These are phyloP conservation scores for Austroboletus festivus DNA, from an alignment of 768 basidiomycete genomes.

Conservation along the genomic window DNA sequence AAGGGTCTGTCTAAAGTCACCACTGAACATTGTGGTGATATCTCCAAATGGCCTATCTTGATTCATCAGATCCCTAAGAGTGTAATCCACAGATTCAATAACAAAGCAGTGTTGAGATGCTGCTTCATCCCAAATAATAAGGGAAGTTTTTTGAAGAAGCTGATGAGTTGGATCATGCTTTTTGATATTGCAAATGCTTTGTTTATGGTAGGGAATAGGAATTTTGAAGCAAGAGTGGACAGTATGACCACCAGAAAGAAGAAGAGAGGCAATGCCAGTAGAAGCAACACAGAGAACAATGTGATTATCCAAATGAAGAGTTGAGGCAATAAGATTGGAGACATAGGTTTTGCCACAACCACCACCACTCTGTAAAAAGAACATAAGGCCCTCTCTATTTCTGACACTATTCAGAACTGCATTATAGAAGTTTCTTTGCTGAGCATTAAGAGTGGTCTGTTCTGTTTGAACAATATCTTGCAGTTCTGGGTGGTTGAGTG, in stretches of 20 bases:
- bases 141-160: background rate
- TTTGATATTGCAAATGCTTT: conserved; percentile 26
- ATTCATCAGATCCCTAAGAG: conserved; percentile 33
- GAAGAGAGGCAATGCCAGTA: background rate
- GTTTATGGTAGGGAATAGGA: background rate
- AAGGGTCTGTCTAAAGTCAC: conserved; percentile 47
- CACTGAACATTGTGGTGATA: conserved; percentile 45
- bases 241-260: background rate
- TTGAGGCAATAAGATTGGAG: conserved; percentile 34
- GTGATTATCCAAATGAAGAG: conserved; percentile 21
- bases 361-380: conserved; percentile 38
- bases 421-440: too few relatives aligned
- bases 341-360: conserved; percentile 48
- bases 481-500: too few relatives aligned
- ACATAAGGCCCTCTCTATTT: too few relatives aligned
- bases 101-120: conserved; percentile 16
- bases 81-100: conserved; percentile 42
- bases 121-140: background rate
- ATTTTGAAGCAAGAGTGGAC: background rate
- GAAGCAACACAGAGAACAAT: conserved; percentile 43
- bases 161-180: background rate
- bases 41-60: conserved; percentile 38
- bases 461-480: too few relatives aligned
- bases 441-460: too few relatives aligned
- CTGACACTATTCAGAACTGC: too few relatives aligned